A percentile compares a stretch with the other conserved stretches of the same genome.
Evolutionary conservation across 2,329 filamentous ascomycete genomes (phyloP).

Genomic region (Stromatinia cepivora): DNA sequence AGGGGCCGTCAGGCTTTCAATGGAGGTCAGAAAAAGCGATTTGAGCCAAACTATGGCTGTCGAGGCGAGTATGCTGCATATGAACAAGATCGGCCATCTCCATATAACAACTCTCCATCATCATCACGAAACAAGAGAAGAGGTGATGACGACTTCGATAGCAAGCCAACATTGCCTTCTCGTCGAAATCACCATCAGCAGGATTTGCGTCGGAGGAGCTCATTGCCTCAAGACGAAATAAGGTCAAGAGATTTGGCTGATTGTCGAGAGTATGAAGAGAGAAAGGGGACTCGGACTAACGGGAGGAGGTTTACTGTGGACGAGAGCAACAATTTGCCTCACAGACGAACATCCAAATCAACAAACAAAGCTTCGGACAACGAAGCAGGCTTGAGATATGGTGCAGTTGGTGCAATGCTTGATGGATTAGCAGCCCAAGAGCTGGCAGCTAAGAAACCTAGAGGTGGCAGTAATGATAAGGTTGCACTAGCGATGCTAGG

Average conservation of each 20-base stretch:
- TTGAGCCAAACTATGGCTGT: background rate
- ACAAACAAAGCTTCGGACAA: background rate
- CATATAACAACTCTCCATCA: background rate
- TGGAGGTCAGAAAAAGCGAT: background rate
- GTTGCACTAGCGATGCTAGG: slow-evolving; percentile 9
- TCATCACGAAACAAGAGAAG: background rate
- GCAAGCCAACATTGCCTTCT: background rate
- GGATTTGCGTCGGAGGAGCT: background rate
- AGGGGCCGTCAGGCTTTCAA: background rate
- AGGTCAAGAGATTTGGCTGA: background rate
- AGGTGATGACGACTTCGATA: too few relatives aligned
- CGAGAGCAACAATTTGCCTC: background rate
- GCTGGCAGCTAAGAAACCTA: background rate
- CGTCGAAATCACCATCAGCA: too few relatives aligned
- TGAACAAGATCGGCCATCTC: too few relatives aligned
- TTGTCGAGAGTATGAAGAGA: background rate
- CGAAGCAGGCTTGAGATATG: background rate
- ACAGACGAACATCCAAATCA: background rate
- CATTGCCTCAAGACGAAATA: background rate
- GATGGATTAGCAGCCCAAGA: slow-evolving; percentile 11
- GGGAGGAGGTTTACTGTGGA: background rate
- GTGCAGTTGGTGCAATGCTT: slow-evolving; percentile 10
- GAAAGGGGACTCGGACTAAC: background rate
- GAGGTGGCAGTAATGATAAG: background rate
- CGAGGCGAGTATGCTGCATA: background rate